phyloP scores from a whole-genome alignment of 768 basidiomycete species.

The Calocybe indica region DNA sequence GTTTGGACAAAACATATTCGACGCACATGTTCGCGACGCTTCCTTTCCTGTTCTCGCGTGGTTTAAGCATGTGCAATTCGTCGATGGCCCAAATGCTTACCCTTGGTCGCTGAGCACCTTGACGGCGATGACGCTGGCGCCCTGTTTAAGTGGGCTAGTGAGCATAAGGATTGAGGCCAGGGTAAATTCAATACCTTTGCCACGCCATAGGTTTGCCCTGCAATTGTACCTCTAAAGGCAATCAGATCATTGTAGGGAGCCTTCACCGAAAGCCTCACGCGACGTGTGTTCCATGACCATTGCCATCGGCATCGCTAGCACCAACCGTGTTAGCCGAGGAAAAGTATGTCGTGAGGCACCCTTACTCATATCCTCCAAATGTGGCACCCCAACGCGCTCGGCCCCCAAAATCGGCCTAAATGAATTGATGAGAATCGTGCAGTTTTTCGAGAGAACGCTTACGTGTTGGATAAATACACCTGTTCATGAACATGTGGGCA shows the following conservation, averaged over 20 bases:
- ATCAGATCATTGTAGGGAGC: background rate
- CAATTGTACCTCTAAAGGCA: slow-evolving; percentile 23
- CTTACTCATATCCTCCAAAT: slow-evolving; percentile 20
- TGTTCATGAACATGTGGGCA: too few species aligned
- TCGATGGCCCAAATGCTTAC: slow-evolving; percentile 6
- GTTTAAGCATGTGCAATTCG: background rate
- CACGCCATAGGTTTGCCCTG: slow-evolving; percentile 27
- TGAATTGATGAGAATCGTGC: background rate
- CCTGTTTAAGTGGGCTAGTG: too few species aligned
- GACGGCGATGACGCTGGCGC: slow-evolving; percentile 26
- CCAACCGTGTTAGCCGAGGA: too few species aligned
- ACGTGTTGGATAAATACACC: background rate
- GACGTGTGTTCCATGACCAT: slow-evolving; percentile 37
- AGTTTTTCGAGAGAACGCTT: background rate
- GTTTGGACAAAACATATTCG: background rate
- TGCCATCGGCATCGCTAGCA: slow-evolving; percentile 21
- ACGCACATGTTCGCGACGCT: slow-evolving; percentile 19
- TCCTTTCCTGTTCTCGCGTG: slow-evolving; percentile 2
- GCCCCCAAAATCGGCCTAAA: slow-evolving; percentile 31
- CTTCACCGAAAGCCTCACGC: slow-evolving; percentile 16
- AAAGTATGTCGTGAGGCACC: too few species aligned
- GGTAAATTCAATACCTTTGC: slow-evolving; percentile 14
- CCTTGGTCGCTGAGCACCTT: slow-evolving; percentile 34
- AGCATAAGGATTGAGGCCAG: too few species aligned
- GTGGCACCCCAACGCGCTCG: slow-evolving; percentile 35